A percentile compares a stretch with the other conserved stretches of the same genome.
These are phyloP conservation scores for Salix exigua DNA, from an alignment of 345 rosid genomes.

Conservation along the genomic window DNA sequence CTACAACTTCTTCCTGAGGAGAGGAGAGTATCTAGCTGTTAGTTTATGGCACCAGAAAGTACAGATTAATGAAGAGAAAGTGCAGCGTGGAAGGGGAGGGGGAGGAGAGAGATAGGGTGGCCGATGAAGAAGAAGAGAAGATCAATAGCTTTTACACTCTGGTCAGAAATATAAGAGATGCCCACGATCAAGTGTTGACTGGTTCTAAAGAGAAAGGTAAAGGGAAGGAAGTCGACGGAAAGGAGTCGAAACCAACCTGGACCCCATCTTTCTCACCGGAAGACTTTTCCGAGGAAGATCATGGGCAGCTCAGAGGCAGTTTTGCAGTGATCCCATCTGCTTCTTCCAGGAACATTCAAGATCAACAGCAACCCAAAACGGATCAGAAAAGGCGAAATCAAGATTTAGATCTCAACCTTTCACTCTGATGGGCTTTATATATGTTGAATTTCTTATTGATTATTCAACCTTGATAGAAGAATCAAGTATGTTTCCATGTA, in stretches of 20 bases:
- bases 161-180: conserved; percentile 13
- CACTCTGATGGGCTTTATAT: conserved; percentile 10
- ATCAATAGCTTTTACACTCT: conserved; percentile 13
- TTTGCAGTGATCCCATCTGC: background rate
- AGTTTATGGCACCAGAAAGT: background rate
- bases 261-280: conserved; percentile 15
- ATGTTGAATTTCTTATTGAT: background rate
- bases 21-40: too few relatives aligned
- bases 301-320: background rate
- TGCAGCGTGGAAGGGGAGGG: background rate
- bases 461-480: background rate
- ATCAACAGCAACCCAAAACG: background rate
- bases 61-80: conserved; percentile 10
- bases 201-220: background rate
- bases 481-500: background rate
- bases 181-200: conserved; percentile 3
- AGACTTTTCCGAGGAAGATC: conserved; percentile 6
- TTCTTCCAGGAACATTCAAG: background rate
- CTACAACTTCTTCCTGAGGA: too few relatives aligned
- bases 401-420: conserved; percentile 29
- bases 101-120: background rate
- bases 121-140: conserved; percentile 2
- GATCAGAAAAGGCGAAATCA: background rate
- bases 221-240: background rate
- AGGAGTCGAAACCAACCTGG: conserved; percentile 1